Evolutionary conservation across 768 basidiomycete species (phyloP), one percentile per base, ranked within the genome.

Genomic region (button mushroom (Agaricus bisporus)): DNA sequence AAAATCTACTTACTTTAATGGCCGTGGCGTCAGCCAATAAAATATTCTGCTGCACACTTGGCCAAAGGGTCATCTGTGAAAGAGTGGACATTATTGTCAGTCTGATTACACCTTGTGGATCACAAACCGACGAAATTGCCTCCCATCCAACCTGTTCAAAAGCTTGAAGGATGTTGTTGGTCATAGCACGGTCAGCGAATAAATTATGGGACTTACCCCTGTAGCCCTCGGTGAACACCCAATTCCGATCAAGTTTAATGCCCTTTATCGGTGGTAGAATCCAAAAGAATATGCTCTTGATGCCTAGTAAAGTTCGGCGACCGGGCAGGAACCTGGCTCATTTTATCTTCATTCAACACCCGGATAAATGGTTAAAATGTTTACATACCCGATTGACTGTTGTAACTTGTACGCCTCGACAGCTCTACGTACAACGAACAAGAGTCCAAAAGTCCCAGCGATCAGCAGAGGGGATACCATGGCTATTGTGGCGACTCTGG

Each of bases 11-110:
- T 9, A 72, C 76, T 64, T 76, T 76, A 47, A 76, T 70, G 12
- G 69, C 68, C 12, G 63, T 63, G 14, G 71, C 69, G 58, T 76
- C 74, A 14, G 74, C 73, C 9, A 76, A 45, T 12, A 62, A 37
- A 7, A 74, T 56, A 3, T 60, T 56, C 1, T 63, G 59, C 11
- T 54, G 43, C 15, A 60, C 17, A 6, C 49, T 53, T 0, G 70
- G 70, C 51, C 61, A 63, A 22, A 63, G 50, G 18, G 59, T 64
- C 26, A 68, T 60, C 68, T 71, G 49, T 20, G 26, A n/a, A 14
- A 43, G 17, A 36, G 15, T 28, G 22, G 20, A 10, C 22, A 22
- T 37, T 36, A 32, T 4, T 3, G 14, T 2, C 29, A 20, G 12
- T 2, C 3, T 29, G 39, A 14, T 38, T 45, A 3, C 5, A 29